phyloP scores from a whole-genome alignment of 192 early-diverging fungal genomes.

The Mortierella hygrophila region DNA sequence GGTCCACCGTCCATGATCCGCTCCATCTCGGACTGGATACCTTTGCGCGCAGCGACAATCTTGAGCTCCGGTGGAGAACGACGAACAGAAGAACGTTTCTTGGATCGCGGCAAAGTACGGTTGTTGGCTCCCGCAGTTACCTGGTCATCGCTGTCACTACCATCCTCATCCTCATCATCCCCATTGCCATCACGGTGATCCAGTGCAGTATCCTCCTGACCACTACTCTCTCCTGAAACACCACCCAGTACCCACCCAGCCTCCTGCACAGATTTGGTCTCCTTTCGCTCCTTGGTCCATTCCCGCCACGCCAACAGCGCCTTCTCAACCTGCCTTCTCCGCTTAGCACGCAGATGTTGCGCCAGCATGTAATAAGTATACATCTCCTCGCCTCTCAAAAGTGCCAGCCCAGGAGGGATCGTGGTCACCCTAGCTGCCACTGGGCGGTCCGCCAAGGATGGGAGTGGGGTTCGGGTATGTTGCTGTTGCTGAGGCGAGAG shows the following conservation, averaged over 20 bases:
- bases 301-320: slow-evolving; percentile 20
- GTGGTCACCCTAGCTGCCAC: neutral
- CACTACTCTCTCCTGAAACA: neutral
- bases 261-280: slow-evolving; percentile 17
- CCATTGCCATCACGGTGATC: neutral
- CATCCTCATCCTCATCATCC: neutral
- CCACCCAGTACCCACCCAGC: slow-evolving; percentile 24
- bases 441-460: neutral
- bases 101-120: neutral
- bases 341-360: slow-evolving; percentile 1
- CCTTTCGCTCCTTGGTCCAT: slow-evolving; percentile 16
- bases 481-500: neutral
- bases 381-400: slow-evolving; percentile 35
- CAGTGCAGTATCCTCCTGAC: slow-evolving; percentile 8
- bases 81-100: neutral
- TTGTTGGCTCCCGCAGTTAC: neutral
- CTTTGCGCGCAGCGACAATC: slow-evolving; percentile 27
- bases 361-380: slow-evolving; percentile 31
- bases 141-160: neutral
- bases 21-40: slow-evolving; percentile 32
- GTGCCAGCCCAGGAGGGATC: slow-evolving; percentile 37
- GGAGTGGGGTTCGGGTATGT: neutral
- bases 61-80: slow-evolving; percentile 13
- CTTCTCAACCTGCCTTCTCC: neutral
- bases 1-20: slow-evolving; percentile 9